A percentile compares a stretch with the other conserved stretches of the same genome.
Conservation (phyloP, 805 yeast genomes). For the Candida takata region DNA sequence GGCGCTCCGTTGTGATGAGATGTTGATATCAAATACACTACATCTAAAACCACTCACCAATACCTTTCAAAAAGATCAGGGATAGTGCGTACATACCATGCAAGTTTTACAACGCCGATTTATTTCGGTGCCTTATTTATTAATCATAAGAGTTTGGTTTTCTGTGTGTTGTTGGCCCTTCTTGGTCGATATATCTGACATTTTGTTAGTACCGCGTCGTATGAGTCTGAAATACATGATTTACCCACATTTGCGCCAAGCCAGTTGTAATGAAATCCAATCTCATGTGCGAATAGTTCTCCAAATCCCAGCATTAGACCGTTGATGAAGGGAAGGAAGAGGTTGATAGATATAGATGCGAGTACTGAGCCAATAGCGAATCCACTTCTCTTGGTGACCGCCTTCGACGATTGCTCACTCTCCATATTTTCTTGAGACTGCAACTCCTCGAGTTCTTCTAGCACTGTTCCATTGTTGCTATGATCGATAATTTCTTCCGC, state of each 20-base stretch:
- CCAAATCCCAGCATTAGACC: constrained; percentile 97
- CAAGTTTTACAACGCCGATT: too few species aligned
- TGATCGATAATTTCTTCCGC: not conserved
- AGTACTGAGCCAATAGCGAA: constrained; percentile 5
- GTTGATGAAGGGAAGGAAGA: constrained; percentile 80
- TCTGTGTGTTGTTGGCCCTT: constrained; percentile 20
- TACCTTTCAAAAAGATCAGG: too few species aligned
- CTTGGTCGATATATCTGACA: constrained; percentile 27
- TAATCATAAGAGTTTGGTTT: constrained; percentile 11
- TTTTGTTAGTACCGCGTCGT: constrained; percentile 4
- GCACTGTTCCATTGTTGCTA: not conserved
- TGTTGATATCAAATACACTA: too few species aligned
- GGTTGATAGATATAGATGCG: constrained; percentile 53
- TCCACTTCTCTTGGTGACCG: not conserved
- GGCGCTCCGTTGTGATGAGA: too few species aligned
- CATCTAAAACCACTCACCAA: too few species aligned
- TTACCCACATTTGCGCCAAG: constrained; percentile 53
- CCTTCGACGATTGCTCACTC: not conserved
- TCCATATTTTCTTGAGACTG: not conserved
- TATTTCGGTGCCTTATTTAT: too few species aligned
- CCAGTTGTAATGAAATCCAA: constrained; percentile 78
- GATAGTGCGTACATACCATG: too few species aligned
- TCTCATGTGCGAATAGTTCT: constrained; percentile 87
- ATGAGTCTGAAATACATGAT: not conserved
- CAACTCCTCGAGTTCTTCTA: not conserved